Conservation (phyloP, 345 rosid species). For the Eucalyptus globulus region DNA sequence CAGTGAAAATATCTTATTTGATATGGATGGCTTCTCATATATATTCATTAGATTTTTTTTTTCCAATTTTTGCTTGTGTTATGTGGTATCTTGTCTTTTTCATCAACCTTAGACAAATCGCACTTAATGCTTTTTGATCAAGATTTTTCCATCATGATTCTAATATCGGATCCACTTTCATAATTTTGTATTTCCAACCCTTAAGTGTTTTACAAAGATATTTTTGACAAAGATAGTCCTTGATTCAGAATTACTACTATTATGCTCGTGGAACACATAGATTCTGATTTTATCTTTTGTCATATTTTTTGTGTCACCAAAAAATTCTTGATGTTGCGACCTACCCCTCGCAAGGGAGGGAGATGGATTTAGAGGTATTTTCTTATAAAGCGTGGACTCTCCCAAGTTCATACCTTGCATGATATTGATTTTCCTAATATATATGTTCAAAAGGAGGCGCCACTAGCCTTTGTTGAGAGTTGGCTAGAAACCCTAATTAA, state of each 20-base stretch:
- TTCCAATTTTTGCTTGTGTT: too few relatives aligned
- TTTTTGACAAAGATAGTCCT: background rate
- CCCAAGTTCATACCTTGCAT: accelerated
- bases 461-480: background rate
- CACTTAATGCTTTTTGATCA: background rate
- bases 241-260: too few relatives aligned
- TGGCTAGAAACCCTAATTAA: background rate
- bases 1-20: background rate
- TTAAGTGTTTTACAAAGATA: accelerated
- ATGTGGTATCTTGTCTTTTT: too few relatives aligned
- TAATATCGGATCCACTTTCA: accelerated
- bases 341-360: accelerated
- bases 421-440: background rate
- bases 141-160: too few relatives aligned
- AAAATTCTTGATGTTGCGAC: too few relatives aligned
- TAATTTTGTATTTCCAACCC: accelerated
- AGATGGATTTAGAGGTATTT: too few relatives aligned
- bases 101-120: background rate
- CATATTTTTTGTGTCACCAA: too few relatives aligned
- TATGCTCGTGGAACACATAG: background rate
- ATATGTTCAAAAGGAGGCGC: background rate
- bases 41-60: too few relatives aligned
- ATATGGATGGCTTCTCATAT: background rate
- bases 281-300: too few relatives aligned
- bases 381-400: background rate